Evolutionary conservation across 371 early-diverging fungal genomes (phyloP).

Genomic region (Apophysomyces ossiformis): DNA sequence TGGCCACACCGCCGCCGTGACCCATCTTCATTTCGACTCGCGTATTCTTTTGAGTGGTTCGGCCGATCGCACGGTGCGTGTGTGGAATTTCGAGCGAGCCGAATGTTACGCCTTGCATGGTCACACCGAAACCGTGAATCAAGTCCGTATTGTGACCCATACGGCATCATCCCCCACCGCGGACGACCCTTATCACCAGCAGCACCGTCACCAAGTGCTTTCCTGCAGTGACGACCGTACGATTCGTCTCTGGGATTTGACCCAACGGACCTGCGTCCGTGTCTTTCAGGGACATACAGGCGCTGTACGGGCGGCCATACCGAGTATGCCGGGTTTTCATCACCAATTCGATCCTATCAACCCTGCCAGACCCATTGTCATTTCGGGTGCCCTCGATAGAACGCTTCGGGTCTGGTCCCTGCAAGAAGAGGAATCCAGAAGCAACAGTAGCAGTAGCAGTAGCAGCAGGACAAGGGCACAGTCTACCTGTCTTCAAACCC

Average conservation of each 20-base stretch:
- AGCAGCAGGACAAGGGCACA: not conserved
- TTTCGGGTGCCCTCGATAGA: constrained; percentile 84
- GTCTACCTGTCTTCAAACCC: constrained; percentile 66
- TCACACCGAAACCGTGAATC: constrained; percentile 81
- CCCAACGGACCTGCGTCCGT: constrained; percentile 61
- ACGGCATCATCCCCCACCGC: no score
- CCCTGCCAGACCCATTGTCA: constrained; percentile 51
- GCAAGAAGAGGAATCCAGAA: constrained; percentile 53
- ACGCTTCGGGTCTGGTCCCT: constrained; percentile 85
- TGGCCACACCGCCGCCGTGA: constrained; percentile 86
- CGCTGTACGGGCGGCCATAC: constrained; percentile 65
- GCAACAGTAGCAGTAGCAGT: no score
- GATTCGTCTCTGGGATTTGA: constrained; percentile 81
- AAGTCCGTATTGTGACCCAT: constrained; percentile 63
- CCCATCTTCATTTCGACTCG: constrained; percentile 84
- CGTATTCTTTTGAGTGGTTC: constrained; percentile 85
- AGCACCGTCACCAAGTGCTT: constrained; percentile 54
- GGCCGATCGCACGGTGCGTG: constrained; percentile 86
- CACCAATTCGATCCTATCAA: constrained; percentile 28
- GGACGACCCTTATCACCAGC: no score
- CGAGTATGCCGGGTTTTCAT: constrained; percentile 4
- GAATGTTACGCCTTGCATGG: constrained; percentile 78
- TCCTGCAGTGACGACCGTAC: constrained; percentile 79
- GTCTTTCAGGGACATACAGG: constrained; percentile 76
- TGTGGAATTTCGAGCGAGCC: constrained; percentile 90